Conservation (phyloP, 73 alveolate species). For the Halteria grandinella region DNA sequence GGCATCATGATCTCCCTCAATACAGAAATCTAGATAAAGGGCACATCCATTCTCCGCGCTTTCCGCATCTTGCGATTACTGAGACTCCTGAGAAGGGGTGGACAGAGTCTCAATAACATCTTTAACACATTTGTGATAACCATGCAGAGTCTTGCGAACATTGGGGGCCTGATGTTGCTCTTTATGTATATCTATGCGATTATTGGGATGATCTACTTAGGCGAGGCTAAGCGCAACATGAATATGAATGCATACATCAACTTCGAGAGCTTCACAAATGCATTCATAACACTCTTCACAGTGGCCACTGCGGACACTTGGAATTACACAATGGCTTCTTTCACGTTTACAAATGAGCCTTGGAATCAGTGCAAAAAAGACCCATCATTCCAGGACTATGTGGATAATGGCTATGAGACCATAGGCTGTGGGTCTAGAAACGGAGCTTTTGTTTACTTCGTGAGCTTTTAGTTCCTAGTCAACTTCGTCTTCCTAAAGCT, state of each 20-base stretch:
- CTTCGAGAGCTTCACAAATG: constrained; percentile 47
- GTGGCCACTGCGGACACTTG: constrained; percentile 73
- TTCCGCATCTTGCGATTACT: constrained; percentile 62
- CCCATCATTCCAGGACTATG: constrained; percentile 25
- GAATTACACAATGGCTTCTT: constrained; percentile 56
- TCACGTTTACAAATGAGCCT: not conserved
- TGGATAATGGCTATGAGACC: constrained; percentile 9
- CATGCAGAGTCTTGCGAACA: constrained; percentile 64
- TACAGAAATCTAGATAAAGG: constrained; percentile 39
- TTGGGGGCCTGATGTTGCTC: constrained; percentile 67
- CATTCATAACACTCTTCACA: constrained; percentile 62
- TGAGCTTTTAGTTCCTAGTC: constrained; percentile 27
- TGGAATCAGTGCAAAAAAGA: constrained; percentile 5
- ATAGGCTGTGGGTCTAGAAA: constrained; percentile 33
- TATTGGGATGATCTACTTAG: constrained; percentile 61
- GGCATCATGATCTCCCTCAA: constrained; percentile 8
- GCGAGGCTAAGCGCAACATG: constrained; percentile 59
- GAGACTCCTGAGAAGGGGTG: constrained; percentile 65
- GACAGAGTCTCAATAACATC: constrained; percentile 51
- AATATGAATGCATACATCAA: constrained; percentile 14
- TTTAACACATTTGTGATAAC: constrained; percentile 66
- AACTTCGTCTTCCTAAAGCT: constrained; percentile 36
- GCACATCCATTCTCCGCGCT: constrained; percentile 69
- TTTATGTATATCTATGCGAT: constrained; percentile 61
- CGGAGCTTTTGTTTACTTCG: constrained; percentile 11